Base-by-base conservation (phyloP, 192 early-diverging fungal genomes). In the Coemansia sp. region DNA sequence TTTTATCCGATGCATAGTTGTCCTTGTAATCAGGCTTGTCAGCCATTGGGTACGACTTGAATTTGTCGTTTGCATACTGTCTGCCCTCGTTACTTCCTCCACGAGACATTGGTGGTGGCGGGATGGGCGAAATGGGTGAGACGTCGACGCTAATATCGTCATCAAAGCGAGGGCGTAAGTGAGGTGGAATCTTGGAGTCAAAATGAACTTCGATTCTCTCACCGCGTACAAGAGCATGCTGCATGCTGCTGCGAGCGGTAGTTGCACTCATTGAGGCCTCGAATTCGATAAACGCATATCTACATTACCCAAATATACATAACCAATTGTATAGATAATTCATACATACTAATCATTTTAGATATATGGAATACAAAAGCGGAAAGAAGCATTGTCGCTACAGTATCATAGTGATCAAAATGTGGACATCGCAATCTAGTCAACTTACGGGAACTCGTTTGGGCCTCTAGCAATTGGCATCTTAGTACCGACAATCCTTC, bases 211-310 rank as follows among this genome's bases (percentile, higher is more conserved):
- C 74, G 24, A 82, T 61, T 15, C 59, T 27, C n/a, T 65, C 32
- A 13, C 68, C 68, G 13, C 64, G 64, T 12, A 82, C 29, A 29
- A 67, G 20, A 12, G 70, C 49, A 35, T 74, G 64, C 32, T 73
- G 67, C 61, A 82, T 56, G 40, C 66, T 73, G 58, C 67, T 59
- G 34, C 79, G 74, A 10, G 74, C 74, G 11, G 59, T 20, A 8
- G 74, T 75, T 35, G 79, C 79, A 50, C 73, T 67, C 43, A 50
- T 74, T 9, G 71, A 70, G 16, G 45, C 37, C 6, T 69, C 67
- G 52, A 73, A 82, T 18, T 76, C 79, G 52, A 82, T 55, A 49
- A 82, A 76, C 44, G 79, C 70, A 67, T 65, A 73, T 65, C 79
- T 82, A 82, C 47, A 69, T 47, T 47, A 62, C 30, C 29, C 43